Percentiles rank a stretch among this genome's conserved stretches.
phyloP scores from a whole-genome alignment of 1,139 yeast species.

The Kodamaea derodonti region DNA sequence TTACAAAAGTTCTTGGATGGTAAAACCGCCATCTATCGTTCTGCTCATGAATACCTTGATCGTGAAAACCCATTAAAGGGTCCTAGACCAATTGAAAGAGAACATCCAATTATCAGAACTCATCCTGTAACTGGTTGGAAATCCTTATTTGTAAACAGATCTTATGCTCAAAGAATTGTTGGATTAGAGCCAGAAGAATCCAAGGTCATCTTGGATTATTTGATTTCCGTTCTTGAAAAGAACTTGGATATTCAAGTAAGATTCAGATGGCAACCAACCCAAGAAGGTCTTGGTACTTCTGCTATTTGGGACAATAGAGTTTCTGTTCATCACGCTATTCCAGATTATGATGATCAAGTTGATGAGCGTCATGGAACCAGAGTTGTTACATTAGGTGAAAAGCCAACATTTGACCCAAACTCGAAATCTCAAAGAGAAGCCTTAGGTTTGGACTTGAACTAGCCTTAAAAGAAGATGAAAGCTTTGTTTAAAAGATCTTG shows the following conservation, averaged over 20 bases:
- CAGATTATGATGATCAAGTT: slow-evolving; percentile 14
- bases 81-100: slow-evolving; percentile 17
- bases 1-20: slow-evolving; percentile 21
- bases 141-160: slow-evolving; percentile 18
- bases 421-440: slow-evolving; percentile 22
- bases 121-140: slow-evolving; percentile 19
- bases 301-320: slow-evolving; percentile 59
- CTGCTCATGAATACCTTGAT: slow-evolving; percentile 21
- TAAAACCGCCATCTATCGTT: slow-evolving; percentile 19
- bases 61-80: slow-evolving; percentile 20
- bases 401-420: slow-evolving; percentile 17
- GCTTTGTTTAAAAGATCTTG: no score
- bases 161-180: slow-evolving; percentile 19
- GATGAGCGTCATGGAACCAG: slow-evolving; percentile 22
- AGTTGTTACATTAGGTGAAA: slow-evolving; percentile 20
- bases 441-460: slow-evolving; percentile 14
- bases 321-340: slow-evolving; percentile 40
- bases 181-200: slow-evolving; percentile 21
- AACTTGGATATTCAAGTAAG: slow-evolving; percentile 19
- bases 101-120: slow-evolving; percentile 15
- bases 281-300: slow-evolving; percentile 48
- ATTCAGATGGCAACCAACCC: slow-evolving; percentile 29
- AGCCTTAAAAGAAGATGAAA: no score
- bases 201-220: slow-evolving; percentile 16
- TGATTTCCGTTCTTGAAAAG: slow-evolving; percentile 19